A percentile compares a stretch with the other conserved stretches of the same genome.
phyloP scores from a whole-genome alignment of 768 basidiomycete species.

The Auricularia heimuer region DNA sequence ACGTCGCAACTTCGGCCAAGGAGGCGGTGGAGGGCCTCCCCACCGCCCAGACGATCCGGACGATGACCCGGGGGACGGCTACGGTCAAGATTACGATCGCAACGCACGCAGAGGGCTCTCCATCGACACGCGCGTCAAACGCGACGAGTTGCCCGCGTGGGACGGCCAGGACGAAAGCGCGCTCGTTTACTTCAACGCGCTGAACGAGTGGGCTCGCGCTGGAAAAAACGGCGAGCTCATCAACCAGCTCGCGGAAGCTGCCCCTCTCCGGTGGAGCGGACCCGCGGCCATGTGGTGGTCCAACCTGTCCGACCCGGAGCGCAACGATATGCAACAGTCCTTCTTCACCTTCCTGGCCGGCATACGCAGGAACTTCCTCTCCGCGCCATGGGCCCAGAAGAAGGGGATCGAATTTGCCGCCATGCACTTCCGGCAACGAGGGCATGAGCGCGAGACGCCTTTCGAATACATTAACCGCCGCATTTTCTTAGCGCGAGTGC shows the following conservation, averaged over 20 bases:
- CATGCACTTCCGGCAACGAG: background rate
- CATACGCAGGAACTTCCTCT: background rate
- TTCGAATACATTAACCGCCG: background rate
- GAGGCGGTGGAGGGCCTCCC: no score
- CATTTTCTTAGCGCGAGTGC: background rate
- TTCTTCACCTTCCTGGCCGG: background rate
- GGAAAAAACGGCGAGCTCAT: background rate
- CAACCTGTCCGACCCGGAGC: background rate
- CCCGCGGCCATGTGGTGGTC: background rate
- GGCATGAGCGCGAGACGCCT: background rate
- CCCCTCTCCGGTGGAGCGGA: background rate
- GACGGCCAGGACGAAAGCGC: background rate
- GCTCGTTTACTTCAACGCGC: background rate
- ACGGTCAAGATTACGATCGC: background rate
- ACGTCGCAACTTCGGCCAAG: no score
- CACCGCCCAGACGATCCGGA: background rate
- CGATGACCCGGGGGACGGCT: background rate
- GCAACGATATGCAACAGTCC: background rate
- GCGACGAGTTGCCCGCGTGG: background rate
- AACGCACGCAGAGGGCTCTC: no score
- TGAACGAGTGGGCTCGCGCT: background rate
- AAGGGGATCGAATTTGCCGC: background rate
- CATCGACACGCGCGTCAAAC: background rate
- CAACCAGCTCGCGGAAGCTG: background rate
- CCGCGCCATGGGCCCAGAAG: background rate